Evolutionary conservation across 1,284 basidiomycete genomes (phyloP), one percentile per base, ranked within the genome.

Genomic region (Phellinidium pouzarii): DNA sequence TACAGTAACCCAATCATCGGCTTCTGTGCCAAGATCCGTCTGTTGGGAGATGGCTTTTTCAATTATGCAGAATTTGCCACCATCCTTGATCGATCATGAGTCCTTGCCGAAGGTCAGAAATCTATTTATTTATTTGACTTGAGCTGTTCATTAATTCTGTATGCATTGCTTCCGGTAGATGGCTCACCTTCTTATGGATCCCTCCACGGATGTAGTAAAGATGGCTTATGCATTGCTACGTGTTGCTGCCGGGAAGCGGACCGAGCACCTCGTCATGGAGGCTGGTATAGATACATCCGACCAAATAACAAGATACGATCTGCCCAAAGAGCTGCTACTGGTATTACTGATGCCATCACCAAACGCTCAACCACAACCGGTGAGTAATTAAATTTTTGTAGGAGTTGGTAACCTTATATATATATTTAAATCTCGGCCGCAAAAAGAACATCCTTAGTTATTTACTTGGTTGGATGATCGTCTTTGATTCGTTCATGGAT

Each of bases 401-500:
- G n/a, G n/a, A n/a, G n/a, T n/a, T n/a, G n/a, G n/a, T n/a, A n/a
- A n/a, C n/a, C n/a, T n/a, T n/a, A n/a, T n/a, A n/a, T n/a, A n/a
- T n/a, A 2, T 44, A 60, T 41, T 44, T 62, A 11, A 61, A 59
- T 36, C 9, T 26, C 12, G 19, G 11, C 34, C 19, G 5, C n/a
- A 31, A 14, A 8, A 59, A 80, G 74, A 70, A 70, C 46, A 61
- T 76, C 3, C 79, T 86, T 57, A 80, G 80, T 3, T 78, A 84
- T 61, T 71, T 98, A n/a, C 74, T 98, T 3, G 79, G 79, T 6
- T 99, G 95, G 95, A 89, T 97, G 80, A 71, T 92, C 3, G 64
- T 87, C 0, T 87, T 98, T 59, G 90, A 95, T 62, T 77, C 91
- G 54, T 98, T 99, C 67, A 74, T 77, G 29, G 81, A 90, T 64